Percentiles rank a stretch among this genome's conserved stretches.
Evolutionary conservation across 257 asterid species (phyloP).

Genomic region (Nyctanthes arbortristis): DNA sequence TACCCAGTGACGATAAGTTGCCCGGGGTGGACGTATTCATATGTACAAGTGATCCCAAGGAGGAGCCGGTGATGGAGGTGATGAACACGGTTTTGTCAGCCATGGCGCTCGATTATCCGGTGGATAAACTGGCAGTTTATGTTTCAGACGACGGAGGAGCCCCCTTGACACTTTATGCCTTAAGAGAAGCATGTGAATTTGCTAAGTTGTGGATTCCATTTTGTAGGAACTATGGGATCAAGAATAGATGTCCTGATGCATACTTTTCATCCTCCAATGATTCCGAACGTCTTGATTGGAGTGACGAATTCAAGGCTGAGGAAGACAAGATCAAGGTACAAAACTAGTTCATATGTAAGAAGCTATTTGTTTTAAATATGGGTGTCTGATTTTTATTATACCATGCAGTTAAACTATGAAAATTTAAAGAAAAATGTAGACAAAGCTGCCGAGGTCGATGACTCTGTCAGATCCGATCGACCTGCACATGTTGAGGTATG

Average conservation of each 20-base stretch:
- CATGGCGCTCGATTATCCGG: slow-evolving; percentile 69
- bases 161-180: slow-evolving; percentile 35
- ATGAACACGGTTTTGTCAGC: slow-evolving; percentile 84
- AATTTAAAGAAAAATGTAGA: not conserved
- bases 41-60: slow-evolving; percentile 61
- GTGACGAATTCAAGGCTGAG: slow-evolving; percentile 20
- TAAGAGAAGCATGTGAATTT: slow-evolving; percentile 44
- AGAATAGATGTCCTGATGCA: slow-evolving; percentile 53
- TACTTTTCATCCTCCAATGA: slow-evolving; percentile 30
- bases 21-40: slow-evolving; percentile 61
- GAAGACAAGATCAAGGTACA: slow-evolving; percentile 35
- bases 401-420: slow-evolving; percentile 22
- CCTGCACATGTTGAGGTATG: not conserved
- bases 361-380: too few species aligned
- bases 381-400: not conserved
- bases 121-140: slow-evolving; percentile 52
- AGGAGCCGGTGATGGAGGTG: slow-evolving; percentile 57
- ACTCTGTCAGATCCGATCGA: not conserved
- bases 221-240: slow-evolving; percentile 48
- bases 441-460: not conserved
- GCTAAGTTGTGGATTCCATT: slow-evolving; percentile 57
- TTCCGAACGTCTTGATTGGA: slow-evolving; percentile 5
- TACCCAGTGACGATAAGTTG: slow-evolving; percentile 37
- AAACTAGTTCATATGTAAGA: too few species aligned
- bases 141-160: slow-evolving; percentile 70